Percentiles rank a stretch among this genome's conserved stretches.
Evolutionary conservation across 768 basidiomycete genomes (phyloP).

Genomic region (Suillus alpinus): DNA sequence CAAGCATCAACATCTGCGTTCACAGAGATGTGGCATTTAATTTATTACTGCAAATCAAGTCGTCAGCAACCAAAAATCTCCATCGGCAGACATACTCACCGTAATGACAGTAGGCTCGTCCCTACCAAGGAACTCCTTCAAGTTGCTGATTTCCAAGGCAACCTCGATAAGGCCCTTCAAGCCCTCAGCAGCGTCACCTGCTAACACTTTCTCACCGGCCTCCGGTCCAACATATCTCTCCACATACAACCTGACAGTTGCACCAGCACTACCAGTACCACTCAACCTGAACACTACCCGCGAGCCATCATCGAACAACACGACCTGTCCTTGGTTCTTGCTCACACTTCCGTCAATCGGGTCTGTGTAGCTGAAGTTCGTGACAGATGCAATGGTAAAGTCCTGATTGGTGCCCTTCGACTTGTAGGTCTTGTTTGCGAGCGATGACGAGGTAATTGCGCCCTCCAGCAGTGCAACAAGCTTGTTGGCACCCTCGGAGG

Average conservation of each 20-base stretch:
- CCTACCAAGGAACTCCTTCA: constrained; percentile 82
- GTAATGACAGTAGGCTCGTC: constrained; percentile 98
- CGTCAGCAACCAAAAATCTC: background rate
- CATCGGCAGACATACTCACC: constrained; percentile 39
- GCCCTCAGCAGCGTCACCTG: constrained; percentile 80
- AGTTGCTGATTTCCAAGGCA: constrained; percentile 78
- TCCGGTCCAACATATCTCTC: constrained; percentile 83
- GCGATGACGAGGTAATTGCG: constrained; percentile 62
- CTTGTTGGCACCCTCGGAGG: constrained; percentile 84
- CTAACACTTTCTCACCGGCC: constrained; percentile 66
- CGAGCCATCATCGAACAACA: constrained; percentile 88
- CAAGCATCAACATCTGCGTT: background rate
- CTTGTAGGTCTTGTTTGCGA: constrained; percentile 64
- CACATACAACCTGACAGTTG: constrained; percentile 94
- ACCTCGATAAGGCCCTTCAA: constrained; percentile 95
- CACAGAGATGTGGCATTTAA: background rate
- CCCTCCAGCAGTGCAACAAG: constrained; percentile 78
- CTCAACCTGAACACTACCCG: constrained; percentile 94
- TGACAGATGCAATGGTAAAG: constrained; percentile 75
- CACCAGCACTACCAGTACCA: constrained; percentile 94
- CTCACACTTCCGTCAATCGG: constrained; percentile 95
- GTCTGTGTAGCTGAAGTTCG: constrained; percentile 95
- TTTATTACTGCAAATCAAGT: constrained; percentile 11
- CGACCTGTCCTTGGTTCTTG: constrained; percentile 93
- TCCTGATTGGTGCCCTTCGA: constrained; percentile 64